Evolutionary conservation across 2,329 filamentous ascomycete species (phyloP).

Genomic region (Dactylellina drechsleri): DNA sequence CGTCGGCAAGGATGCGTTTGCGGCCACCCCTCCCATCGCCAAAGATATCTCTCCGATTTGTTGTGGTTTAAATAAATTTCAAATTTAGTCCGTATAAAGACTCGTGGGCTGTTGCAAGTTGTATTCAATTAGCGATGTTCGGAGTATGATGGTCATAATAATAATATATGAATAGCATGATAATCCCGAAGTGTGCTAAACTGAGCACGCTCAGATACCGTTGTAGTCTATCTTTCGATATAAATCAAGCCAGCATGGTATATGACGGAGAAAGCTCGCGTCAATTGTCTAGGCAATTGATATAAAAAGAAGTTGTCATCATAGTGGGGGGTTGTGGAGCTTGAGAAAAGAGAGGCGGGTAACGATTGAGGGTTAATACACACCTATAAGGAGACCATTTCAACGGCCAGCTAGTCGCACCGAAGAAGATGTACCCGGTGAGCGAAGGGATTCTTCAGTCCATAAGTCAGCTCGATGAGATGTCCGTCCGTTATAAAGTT

Average conservation of each 20-base stretch:
- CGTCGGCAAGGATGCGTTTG: neutral
- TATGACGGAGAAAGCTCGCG: constrained; percentile 55
- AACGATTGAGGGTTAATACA: constrained; percentile 9
- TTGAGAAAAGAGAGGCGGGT: neutral
- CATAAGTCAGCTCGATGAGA: neutral
- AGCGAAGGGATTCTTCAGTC: neutral
- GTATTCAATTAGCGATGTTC: constrained; percentile 50
- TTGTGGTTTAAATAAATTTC: constrained; percentile 13
- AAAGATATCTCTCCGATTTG: neutral
- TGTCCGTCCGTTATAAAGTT: too few species aligned
- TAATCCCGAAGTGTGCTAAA: neutral
- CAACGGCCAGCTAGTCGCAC: constrained; percentile 21
- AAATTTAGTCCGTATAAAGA: neutral
- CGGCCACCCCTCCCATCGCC: constrained; percentile 55
- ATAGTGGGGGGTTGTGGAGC: constrained; percentile 37
- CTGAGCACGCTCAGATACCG: constrained; percentile 88
- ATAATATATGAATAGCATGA: neutral
- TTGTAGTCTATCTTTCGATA: constrained; percentile 83
- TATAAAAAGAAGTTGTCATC: constrained; percentile 56
- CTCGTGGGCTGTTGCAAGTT: constrained; percentile 12
- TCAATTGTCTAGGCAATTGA: constrained; percentile 54
- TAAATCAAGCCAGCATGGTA: constrained; percentile 63
- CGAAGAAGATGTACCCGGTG: constrained; percentile 5
- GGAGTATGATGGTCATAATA: constrained; percentile 58
- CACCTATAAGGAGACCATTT: constrained; percentile 48